These are phyloP conservation scores for Vigna radiata DNA, from an alignment of 306 rosid genomes.

Conservation along the genomic window DNA sequence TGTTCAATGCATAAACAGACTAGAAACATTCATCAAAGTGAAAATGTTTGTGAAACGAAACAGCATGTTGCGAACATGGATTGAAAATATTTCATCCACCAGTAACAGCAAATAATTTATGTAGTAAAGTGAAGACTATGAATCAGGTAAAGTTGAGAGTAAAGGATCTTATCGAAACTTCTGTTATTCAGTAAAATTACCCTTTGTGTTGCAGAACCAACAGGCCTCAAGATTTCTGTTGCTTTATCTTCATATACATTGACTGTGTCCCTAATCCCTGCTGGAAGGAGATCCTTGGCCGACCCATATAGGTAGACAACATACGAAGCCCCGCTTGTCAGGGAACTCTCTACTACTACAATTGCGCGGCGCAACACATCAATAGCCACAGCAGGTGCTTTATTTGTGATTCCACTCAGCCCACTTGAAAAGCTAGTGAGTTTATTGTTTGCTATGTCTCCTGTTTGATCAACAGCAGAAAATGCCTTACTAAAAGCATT, in stretches of 20 bases:
- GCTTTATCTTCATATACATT: conserved; percentile 71
- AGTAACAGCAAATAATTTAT: conserved; percentile 36
- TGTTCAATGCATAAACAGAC: conserved; percentile 11
- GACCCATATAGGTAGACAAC: conserved; percentile 69
- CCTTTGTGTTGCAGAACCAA: conserved; percentile 66
- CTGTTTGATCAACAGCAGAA: conserved; percentile 68
- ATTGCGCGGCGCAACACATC: conserved; percentile 69
- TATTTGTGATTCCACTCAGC: conserved; percentile 60
- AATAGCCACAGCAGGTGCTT: conserved; percentile 64
- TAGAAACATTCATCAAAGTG: conserved; percentile 16
- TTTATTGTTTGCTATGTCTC: conserved; percentile 65
- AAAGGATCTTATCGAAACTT: conserved; percentile 30
- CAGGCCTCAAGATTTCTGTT: conserved; percentile 67
- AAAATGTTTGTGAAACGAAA: conserved; percentile 30
- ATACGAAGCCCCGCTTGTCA: conserved; percentile 70
- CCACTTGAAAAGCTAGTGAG: conserved; percentile 65
- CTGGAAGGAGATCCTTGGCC: conserved; percentile 78
- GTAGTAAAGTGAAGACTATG: conserved; percentile 16
- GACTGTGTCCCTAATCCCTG: conserved; percentile 66
- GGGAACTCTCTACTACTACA: conserved; percentile 67
- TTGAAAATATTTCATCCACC: conserved; percentile 5
- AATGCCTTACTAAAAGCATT: conserved; percentile 55
- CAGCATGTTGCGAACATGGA: conserved; percentile 7
- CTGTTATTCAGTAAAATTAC: conserved; percentile 46
- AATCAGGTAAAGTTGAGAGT: conserved; percentile 29